A percentile compares a stretch with the other conserved stretches of the same genome.
phyloP scores from a whole-genome alignment of 768 basidiomycete genomes.

The Agaricus blazei region DNA sequence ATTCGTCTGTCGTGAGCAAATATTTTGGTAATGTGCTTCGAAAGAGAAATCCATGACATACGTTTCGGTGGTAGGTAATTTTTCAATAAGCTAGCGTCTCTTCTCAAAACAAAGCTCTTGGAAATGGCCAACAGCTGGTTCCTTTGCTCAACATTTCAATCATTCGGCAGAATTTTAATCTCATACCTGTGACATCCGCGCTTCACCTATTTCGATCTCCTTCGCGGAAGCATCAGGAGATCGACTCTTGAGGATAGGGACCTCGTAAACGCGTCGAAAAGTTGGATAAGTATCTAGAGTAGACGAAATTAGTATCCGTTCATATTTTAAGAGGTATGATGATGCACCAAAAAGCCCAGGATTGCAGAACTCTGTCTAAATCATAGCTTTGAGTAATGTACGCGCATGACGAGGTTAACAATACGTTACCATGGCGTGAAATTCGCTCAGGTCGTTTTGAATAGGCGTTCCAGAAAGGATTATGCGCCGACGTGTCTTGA shows the following conservation, averaged over 20 bases:
- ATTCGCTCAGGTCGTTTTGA: conserved; percentile 93
- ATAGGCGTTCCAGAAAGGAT: conserved; percentile 97
- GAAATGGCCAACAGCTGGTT: conserved; percentile 64
- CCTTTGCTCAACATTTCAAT: neutral
- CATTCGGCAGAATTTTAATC: neutral
- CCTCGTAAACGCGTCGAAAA: conserved; percentile 81
- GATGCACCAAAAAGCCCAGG: conserved; percentile 77
- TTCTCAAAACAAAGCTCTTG: conserved; percentile 84
- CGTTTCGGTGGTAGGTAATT: conserved; percentile 90
- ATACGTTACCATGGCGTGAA: conserved; percentile 82
- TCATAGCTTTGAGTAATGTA: neutral
- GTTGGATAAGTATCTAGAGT: conserved; percentile 64
- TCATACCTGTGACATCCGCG: conserved; percentile 68
- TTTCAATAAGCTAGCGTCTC: conserved; percentile 78
- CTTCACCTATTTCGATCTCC: conserved; percentile 74
- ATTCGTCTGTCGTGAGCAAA: conserved; percentile 65
- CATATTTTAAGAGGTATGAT: neutral
- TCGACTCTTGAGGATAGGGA: conserved; percentile 82
- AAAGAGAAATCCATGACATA: conserved; percentile 29
- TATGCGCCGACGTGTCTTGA: conserved; percentile 72
- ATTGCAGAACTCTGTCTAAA: conserved; percentile 88
- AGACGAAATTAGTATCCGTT: conserved; percentile 2
- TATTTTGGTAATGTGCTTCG: neutral
- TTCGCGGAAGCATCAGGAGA: conserved; percentile 67
- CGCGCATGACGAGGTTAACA: neutral